These are phyloP conservation scores for Kurtzmaniella cleridarum DNA, from an alignment of 805 yeast species.

Conservation along the genomic window DNA sequence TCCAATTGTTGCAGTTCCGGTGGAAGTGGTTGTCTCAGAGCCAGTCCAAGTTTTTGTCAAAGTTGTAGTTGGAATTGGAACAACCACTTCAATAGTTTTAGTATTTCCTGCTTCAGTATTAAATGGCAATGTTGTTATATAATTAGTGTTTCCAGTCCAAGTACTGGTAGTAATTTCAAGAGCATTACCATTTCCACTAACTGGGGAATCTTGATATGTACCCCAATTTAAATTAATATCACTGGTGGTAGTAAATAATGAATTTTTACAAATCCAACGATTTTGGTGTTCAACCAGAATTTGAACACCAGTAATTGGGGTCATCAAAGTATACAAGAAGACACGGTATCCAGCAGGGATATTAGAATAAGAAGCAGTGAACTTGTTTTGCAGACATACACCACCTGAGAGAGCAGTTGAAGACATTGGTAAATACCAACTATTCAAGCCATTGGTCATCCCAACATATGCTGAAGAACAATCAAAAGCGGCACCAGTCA, in stretches of 20 bases:
- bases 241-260: background rate
- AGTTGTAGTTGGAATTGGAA: constrained; percentile 15
- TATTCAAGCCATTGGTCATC: constrained; percentile 16
- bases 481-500: constrained; percentile 10
- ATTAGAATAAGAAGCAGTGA: constrained; percentile 10
- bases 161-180: constrained; percentile 12
- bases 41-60: constrained; percentile 8
- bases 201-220: background rate
- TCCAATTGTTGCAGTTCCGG: constrained; percentile 2
- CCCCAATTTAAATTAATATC: background rate
- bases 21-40: constrained; percentile 4
- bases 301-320: background rate
- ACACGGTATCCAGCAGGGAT: constrained; percentile 26
- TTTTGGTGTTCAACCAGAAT: constrained; percentile 7
- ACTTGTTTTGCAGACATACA: constrained; percentile 10
- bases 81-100: constrained; percentile 17
- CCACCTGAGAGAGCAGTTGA: constrained; percentile 5
- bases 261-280: constrained; percentile 9
- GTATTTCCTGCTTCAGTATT: constrained; percentile 11
- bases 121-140: constrained; percentile 16
- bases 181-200: constrained; percentile 1
- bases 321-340: constrained; percentile 11
- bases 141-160: constrained; percentile 16
- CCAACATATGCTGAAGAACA: constrained; percentile 16
- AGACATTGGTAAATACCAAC: constrained; percentile 14